These are phyloP conservation scores for Aspergillus novoparasiticus DNA, from an alignment of 2,329 filamentous ascomycete genomes.

Conservation along the genomic window DNA sequence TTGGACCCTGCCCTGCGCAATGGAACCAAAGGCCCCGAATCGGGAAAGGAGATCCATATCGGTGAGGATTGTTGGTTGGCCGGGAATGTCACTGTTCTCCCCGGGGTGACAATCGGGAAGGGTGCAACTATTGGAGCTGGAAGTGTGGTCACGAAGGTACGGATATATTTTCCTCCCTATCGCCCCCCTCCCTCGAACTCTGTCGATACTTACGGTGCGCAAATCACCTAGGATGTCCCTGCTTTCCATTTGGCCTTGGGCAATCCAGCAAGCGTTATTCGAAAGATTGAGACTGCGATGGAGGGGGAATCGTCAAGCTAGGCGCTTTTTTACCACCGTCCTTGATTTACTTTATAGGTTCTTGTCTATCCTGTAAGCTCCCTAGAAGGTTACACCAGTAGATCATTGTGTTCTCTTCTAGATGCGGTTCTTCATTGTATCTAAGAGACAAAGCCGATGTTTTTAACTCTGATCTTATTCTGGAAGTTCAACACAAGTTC, in stretches of 20 bases:
- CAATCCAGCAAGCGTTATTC: constrained; percentile 43
- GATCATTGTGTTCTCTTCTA: too few relatives aligned
- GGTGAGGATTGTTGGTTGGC: constrained; percentile 83
- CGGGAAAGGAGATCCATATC: constrained; percentile 71
- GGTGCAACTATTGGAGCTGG: constrained; percentile 77
- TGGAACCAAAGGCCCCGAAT: constrained; percentile 73
- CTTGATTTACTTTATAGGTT: background rate
- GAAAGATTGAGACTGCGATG: constrained; percentile 43
- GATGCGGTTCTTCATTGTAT: background rate
- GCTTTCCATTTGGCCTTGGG: constrained; percentile 45
- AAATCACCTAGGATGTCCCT: constrained; percentile 39
- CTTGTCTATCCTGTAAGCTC: background rate
- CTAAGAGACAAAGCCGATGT: background rate
- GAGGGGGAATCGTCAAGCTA: constrained; percentile 13
- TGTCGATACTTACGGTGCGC: background rate
- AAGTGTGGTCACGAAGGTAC: constrained; percentile 76
- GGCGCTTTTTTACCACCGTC: too few relatives aligned
- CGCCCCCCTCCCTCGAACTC: background rate
- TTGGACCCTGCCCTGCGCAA: constrained; percentile 74
- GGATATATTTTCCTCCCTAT: background rate
- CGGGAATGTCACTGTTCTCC: constrained; percentile 69
- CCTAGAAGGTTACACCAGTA: background rate
- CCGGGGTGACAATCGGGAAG: constrained; percentile 76
- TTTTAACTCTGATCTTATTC: background rate
- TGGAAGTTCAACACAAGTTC: background rate